A percentile compares a stretch with the other conserved stretches of the same genome.
These are phyloP conservation scores for Lonicera japonica DNA, from an alignment of 129 eudicot genomes.

Conservation along the genomic window DNA sequence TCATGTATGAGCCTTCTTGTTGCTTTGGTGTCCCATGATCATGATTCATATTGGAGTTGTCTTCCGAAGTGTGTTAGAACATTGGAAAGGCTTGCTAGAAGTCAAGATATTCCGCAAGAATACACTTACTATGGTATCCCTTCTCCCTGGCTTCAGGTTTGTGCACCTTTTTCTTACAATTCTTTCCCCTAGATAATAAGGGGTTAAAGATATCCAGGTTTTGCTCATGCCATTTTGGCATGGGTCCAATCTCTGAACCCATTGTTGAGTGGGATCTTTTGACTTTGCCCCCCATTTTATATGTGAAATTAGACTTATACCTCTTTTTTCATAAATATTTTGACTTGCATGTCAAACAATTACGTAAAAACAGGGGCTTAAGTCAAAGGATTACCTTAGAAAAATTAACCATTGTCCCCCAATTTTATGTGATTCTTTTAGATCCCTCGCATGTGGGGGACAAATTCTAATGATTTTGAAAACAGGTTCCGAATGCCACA, in stretches of 20 bases:
- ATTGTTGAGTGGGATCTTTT: constrained; percentile 2
- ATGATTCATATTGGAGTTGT: constrained; percentile 93
- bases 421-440: no score
- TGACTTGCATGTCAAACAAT: no score
- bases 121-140: constrained; percentile 96
- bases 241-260: not conserved
- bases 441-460: no score
- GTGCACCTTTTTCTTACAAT: constrained; percentile 20
- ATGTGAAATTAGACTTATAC: no score
- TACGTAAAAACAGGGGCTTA: no score
- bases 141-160: constrained; percentile 99
- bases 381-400: no score
- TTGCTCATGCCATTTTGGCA: not conserved
- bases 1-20: constrained; percentile 96
- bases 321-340: no score
- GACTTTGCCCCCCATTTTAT: no score
- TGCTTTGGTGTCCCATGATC: constrained; percentile 87
- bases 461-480: no score
- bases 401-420: no score
- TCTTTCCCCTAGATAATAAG: constrained; percentile 3
- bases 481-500: not conserved
- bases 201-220: constrained; percentile 7
- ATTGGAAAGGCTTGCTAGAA: constrained; percentile 96
- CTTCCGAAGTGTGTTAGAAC: constrained; percentile 93
- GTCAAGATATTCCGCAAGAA: constrained; percentile 96